phyloP scores from a whole-genome alignment of 495 filamentous ascomycete species.

The Acidiella bohemica region DNA sequence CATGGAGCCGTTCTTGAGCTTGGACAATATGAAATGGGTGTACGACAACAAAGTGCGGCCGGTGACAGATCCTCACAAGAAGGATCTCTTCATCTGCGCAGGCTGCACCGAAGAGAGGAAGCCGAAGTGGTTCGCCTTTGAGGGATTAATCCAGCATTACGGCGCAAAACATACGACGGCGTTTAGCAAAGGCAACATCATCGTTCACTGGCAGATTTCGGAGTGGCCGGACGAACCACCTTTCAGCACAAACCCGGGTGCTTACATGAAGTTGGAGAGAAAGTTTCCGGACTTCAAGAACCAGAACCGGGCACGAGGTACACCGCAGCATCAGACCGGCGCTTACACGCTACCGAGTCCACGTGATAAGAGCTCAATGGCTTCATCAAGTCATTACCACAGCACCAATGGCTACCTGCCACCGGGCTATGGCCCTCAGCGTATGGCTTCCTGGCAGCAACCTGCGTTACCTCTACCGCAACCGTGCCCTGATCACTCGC shows the following conservation, averaged over 20 bases:
- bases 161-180: constrained; percentile 61
- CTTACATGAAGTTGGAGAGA: constrained; percentile 14
- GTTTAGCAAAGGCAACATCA: constrained; percentile 51
- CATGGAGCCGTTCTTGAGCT: constrained; percentile 25
- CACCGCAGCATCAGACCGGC: constrained; percentile 6
- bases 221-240: constrained; percentile 66
- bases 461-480: background rate
- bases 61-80: constrained; percentile 43
- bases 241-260: constrained; percentile 44
- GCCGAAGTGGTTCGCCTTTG: constrained; percentile 55
- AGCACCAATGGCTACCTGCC: no score
- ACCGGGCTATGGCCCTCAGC: no score
- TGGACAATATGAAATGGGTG: constrained; percentile 79
- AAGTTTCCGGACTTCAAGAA: constrained; percentile 1
- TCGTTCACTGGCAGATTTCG: constrained; percentile 57
- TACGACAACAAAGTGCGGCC: constrained; percentile 63
- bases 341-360: background rate
- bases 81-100: constrained; percentile 63
- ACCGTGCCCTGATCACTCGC: background rate
- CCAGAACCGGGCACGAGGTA: background rate
- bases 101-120: constrained; percentile 44
- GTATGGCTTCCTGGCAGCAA: background rate
- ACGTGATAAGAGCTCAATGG: no score
- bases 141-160: constrained; percentile 67
- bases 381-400: no score